phyloP scores from a whole-genome alignment of 371 early-diverging fungal species.

The Rhizopus delemar region DNA sequence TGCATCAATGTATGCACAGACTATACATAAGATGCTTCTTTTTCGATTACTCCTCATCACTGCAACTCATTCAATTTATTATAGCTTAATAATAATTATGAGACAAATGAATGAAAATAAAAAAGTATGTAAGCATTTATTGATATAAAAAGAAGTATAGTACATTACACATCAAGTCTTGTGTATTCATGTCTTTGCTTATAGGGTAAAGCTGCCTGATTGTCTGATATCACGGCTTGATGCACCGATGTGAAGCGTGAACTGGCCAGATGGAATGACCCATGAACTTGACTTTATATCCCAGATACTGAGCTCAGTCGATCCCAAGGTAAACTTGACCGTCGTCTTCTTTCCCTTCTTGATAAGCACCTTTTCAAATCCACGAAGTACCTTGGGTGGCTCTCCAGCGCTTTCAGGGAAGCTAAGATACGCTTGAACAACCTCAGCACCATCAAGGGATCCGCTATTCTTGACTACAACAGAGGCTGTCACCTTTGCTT shows the following conservation, averaged over 20 bases:
- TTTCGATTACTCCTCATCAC: no score
- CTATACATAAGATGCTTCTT: no score
- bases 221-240: constrained; percentile 48
- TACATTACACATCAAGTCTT: no score
- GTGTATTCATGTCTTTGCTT: neutral
- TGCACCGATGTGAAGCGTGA: constrained; percentile 47
- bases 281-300: constrained; percentile 30
- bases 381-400: constrained; percentile 54
- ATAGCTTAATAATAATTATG: no score
- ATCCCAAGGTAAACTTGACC: constrained; percentile 37
- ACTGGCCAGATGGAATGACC: constrained; percentile 44
- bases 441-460: constrained; percentile 48
- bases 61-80: no score
- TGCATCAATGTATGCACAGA: no score
- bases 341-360: constrained; percentile 20
- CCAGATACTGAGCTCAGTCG: constrained; percentile 47
- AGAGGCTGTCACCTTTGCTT: constrained; percentile 21
- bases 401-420: constrained; percentile 46
- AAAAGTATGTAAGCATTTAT: no score
- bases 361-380: constrained; percentile 52
- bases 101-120: no score
- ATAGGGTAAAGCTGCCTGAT: constrained; percentile 13
- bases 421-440: constrained; percentile 55
- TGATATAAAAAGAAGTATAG: no score
- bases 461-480: constrained; percentile 53